Conservation (phyloP, 352 stramenopile species). For the Blastocystis sp. region DNA sequence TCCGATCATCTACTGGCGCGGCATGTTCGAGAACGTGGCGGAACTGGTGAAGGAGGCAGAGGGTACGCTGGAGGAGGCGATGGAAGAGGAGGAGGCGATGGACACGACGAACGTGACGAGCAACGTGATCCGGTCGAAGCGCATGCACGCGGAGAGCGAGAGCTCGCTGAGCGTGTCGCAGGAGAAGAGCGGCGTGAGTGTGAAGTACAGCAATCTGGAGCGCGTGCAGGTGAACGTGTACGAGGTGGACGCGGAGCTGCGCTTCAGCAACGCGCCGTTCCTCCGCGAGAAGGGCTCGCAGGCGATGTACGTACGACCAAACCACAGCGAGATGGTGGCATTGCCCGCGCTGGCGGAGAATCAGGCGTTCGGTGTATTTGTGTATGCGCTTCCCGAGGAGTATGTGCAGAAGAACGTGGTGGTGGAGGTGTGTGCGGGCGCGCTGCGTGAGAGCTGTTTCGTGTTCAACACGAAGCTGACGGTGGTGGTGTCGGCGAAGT, state of each 20-base stretch:
- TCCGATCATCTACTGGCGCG: conserved; percentile 63
- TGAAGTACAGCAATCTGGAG: conserved; percentile 46
- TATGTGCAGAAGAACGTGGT: conserved; percentile 63
- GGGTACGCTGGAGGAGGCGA: neutral
- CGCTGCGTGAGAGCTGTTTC: conserved; percentile 60
- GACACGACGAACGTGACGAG: neutral
- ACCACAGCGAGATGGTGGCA: conserved; percentile 60
- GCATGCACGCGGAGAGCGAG: neutral
- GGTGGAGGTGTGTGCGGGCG: conserved; percentile 61
- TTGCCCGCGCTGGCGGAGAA: conserved; percentile 10
- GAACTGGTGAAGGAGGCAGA: conserved; percentile 58
- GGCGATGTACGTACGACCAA: conserved; percentile 64
- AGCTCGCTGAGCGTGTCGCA: conserved; percentile 18
- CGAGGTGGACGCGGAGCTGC: conserved; percentile 67
- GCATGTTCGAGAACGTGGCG: conserved; percentile 63
- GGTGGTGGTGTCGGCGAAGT: conserved; percentile 58
- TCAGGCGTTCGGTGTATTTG: conserved; percentile 13
- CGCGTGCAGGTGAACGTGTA: conserved; percentile 64
- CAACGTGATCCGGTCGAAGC: conserved; percentile 52
- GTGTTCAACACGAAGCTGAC: conserved; percentile 65
- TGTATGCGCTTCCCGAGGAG: conserved; percentile 60
- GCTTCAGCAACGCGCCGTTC: conserved; percentile 68
- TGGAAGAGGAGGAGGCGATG: neutral
- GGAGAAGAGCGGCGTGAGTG: neutral
- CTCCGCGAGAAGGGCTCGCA: conserved; percentile 61